Conservation (phyloP, 2,329 filamentous ascomycete species). For the Neonectria ditissima region DNA sequence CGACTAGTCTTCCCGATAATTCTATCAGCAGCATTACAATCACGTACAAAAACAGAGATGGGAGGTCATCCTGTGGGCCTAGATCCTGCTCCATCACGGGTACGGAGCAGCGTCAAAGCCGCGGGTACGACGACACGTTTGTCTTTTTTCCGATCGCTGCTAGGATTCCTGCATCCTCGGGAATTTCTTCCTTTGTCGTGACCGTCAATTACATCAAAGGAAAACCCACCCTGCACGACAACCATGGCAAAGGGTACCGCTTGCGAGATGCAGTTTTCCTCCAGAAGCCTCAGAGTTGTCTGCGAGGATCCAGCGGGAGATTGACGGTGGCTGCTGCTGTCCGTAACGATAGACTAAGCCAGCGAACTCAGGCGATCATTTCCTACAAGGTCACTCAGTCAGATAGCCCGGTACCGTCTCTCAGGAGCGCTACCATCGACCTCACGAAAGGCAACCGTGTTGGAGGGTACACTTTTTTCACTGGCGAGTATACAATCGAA, state of each 20-base stretch:
- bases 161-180: conserved; percentile 66
- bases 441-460: conserved; percentile 59
- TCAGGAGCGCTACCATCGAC: conserved; percentile 53
- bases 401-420: conserved; percentile 56
- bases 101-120: conserved; percentile 58
- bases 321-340: conserved; percentile 61
- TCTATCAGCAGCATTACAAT: conserved; percentile 62
- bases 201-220: conserved; percentile 62
- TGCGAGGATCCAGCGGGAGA: conserved; percentile 56
- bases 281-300: conserved; percentile 68
- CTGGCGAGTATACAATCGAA: conserved; percentile 55
- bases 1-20: conserved; percentile 57
- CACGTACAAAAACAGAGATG: conserved; percentile 67
- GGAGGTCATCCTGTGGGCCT: conserved; percentile 58
- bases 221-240: conserved; percentile 60
- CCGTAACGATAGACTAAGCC: conserved; percentile 59
- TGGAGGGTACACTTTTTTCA: conserved; percentile 63
- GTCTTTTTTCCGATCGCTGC: conserved; percentile 62
- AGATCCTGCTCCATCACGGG: conserved; percentile 59
- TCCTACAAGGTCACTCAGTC: conserved; percentile 57
- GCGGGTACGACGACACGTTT: conserved; percentile 72
- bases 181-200: conserved; percentile 72
- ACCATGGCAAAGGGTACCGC: conserved; percentile 68
- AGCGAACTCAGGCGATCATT: conserved; percentile 56
- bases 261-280: conserved; percentile 67